Conservation (phyloP, 1,139 yeast genomes). For the Pichia sp. region DNA sequence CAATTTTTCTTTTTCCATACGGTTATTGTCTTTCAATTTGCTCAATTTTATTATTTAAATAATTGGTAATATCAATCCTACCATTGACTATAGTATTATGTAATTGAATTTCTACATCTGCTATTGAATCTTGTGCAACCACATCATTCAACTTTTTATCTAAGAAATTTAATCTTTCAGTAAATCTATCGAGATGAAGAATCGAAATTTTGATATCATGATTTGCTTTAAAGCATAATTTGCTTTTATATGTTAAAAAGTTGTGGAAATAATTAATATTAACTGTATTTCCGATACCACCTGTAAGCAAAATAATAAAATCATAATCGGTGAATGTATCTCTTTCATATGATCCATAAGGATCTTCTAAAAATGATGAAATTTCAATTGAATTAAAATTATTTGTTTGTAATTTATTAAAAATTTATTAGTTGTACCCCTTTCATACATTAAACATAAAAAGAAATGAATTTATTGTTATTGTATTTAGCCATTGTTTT, state of each 20-base stretch:
- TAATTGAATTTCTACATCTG: conserved; percentile 2
- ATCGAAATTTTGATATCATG: conserved; percentile 3
- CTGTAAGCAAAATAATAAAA: conserved; percentile 6
- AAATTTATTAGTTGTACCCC: conserved; percentile 19
- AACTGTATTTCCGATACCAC: conserved; percentile 13
- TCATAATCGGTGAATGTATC: conserved; percentile 6
- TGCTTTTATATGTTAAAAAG: neutral
- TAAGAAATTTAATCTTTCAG: conserved; percentile 1
- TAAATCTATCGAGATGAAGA: conserved; percentile 6
- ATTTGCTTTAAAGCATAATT: neutral
- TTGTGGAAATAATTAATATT: conserved; percentile 3
- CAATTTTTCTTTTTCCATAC: conserved; percentile 5
- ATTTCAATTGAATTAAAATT: conserved; percentile 4
- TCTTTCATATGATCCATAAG: conserved; percentile 9
- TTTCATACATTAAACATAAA: conserved; percentile 12
- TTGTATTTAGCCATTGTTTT: too few relatives aligned
- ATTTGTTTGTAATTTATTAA: conserved; percentile 2
- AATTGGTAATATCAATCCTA: conserved; percentile 2
- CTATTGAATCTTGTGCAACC: neutral
- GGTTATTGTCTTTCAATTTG: conserved; percentile 1
- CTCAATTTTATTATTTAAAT: neutral
- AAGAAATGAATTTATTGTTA: too few relatives aligned
- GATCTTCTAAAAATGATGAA: conserved; percentile 44
- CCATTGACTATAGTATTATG: conserved; percentile 3
- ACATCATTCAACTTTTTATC: neutral